Base-by-base conservation (phyloP, 1,284 basidiomycete species). In the Dichomitus squalens region DNA sequence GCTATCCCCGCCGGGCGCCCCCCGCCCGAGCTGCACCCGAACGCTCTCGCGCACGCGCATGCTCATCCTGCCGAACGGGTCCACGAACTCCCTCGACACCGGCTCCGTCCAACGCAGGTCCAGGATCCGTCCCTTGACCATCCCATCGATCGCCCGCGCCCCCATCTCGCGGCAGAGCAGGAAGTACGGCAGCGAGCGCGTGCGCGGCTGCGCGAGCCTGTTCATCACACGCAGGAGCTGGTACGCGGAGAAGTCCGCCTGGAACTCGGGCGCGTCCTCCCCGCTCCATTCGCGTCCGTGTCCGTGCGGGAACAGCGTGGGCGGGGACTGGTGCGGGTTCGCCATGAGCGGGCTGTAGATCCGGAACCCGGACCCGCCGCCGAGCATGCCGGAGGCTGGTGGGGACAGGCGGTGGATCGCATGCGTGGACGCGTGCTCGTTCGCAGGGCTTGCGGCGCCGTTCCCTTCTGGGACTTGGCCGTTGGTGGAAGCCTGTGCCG, bases 31-130 rank as follows among this genome's bases (percentile, higher is more conserved):
- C 64, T 76, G 69, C 64, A 60, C 72, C 58, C 59, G 70, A 57
- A 69, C 55, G 64, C 68, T 72, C 49, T 68, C 68, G 51, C 64
- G 67, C 53, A 68, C 58, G 53, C 61, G 65, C 59, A 63, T 58
- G 63, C 68, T 69, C 58, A 67, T 64, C 27, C 69, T 59, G 9
- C 9, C 36, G 48, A 67, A 60, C 38, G 66, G 58, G 58, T 70
- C 70, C 46, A 55, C 58, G 38, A 68, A 65, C 63, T 72, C 70
- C 60, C 74, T 76, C 55, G 85, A 84, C 21, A 91, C 78, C 2
- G 83, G 75, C 58, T 88, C 84, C 51, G 85, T 89, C 91, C 90
- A 92, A 41, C 90, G 75, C 63, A 93, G 67, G 70, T 92, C 88
- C 52, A 93, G 71, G 36, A 92, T 83, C 47, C 85, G 79, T 2